A percentile compares a stretch with the other conserved stretches of the same genome.
phyloP scores from a whole-genome alignment of 257 asterid species.

The Lavandula angustifolia region DNA sequence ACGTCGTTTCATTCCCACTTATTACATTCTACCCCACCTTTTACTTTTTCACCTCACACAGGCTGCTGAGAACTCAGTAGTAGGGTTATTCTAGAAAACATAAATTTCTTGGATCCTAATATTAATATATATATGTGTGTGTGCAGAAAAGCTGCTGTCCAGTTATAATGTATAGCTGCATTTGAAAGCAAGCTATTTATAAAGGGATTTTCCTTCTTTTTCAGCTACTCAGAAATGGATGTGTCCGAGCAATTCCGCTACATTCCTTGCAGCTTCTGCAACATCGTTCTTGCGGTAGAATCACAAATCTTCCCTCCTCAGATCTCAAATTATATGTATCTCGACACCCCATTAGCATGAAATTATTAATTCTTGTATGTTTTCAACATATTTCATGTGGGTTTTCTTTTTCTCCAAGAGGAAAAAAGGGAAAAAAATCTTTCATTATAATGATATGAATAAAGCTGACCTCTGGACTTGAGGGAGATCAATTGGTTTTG shows the following conservation, averaged over 20 bases:
- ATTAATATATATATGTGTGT: slow-evolving; percentile 1
- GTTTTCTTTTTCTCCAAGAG: too few species aligned
- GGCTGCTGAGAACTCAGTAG: too few species aligned
- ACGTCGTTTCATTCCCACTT: slow-evolving; percentile 28
- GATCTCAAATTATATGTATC: not conserved
- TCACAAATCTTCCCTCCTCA: too few species aligned
- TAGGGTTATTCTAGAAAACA: slow-evolving; percentile 10
- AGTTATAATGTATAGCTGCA: slow-evolving; percentile 30
- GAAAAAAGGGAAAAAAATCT: too few species aligned
- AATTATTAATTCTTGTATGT: not conserved
- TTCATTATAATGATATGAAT: too few species aligned
- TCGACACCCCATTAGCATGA: too few species aligned
- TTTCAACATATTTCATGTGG: not conserved
- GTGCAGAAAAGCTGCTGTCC: slow-evolving; percentile 24
- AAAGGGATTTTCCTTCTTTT: not conserved
- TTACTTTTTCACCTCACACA: slow-evolving; percentile 25
- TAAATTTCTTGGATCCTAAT: not conserved
- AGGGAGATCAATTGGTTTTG: slow-evolving; percentile 44
- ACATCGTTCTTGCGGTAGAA: slow-evolving; percentile 79
- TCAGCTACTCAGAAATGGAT: slow-evolving; percentile 35
- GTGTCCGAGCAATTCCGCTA: slow-evolving; percentile 74
- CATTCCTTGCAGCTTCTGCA: slow-evolving; percentile 91
- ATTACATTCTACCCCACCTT: slow-evolving; percentile 29
- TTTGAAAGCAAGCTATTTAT: slow-evolving; percentile 29
- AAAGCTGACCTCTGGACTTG: slow-evolving; percentile 51